These are phyloP conservation scores for Aspergillus jensenii DNA, from an alignment of 2,329 filamentous ascomycete species.

Conservation along the genomic window DNA sequence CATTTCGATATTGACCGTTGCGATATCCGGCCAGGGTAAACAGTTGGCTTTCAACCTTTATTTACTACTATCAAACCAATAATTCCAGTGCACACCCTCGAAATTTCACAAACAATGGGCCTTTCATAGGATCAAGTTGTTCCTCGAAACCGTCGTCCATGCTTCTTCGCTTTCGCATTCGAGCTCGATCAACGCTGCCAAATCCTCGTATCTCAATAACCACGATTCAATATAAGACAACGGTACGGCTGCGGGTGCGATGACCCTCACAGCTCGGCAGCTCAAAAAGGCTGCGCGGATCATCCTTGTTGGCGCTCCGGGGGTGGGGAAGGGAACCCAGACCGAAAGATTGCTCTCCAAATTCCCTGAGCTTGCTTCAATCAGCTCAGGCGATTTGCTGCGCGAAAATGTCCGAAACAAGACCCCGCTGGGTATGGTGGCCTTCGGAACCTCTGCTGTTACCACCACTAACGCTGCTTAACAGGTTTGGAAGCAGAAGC, in stretches of 20 bases:
- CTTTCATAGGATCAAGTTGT: constrained; percentile 9
- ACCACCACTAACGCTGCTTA: not conserved
- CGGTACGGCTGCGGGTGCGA: constrained; percentile 11
- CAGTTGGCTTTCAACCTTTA: not conserved
- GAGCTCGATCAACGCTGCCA: not conserved
- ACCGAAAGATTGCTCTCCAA: constrained; percentile 81
- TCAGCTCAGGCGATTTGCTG: constrained; percentile 90
- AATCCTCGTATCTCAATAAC: not conserved
- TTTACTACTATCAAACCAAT: not conserved
- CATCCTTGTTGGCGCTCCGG: constrained; percentile 93
- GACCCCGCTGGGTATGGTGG: constrained; percentile 72
- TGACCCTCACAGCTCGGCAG: constrained; percentile 45
- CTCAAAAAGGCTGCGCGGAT: constrained; percentile 82
- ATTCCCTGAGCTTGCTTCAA: constrained; percentile 84
- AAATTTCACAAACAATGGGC: constrained; percentile 8
- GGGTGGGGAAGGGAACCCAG: constrained; percentile 96
- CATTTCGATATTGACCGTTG: not conserved
- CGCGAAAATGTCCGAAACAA: constrained; percentile 87
- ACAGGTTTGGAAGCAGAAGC: constrained; percentile 85
- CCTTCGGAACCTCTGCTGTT: not conserved
- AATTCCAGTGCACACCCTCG: not conserved
- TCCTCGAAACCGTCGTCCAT: not conserved
- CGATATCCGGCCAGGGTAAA: not conserved
- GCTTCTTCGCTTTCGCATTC: not conserved
- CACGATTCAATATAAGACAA: not conserved